Conservation (phyloP, 2,329 filamentous ascomycete species). For the Neocatenulostroma microsporum region DNA sequence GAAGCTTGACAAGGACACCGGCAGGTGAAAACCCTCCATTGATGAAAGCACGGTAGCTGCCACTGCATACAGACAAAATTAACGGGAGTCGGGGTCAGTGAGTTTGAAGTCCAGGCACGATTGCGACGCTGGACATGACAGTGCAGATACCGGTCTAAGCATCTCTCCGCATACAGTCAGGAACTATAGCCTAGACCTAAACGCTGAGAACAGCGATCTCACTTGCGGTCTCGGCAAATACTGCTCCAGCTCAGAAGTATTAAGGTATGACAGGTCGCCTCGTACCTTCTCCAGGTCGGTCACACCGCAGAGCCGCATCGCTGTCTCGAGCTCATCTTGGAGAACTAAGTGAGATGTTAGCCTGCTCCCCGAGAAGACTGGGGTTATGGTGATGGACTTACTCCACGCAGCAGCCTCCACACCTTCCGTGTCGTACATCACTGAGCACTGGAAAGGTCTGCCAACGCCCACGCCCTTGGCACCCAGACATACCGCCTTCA, state of each 20-base stretch:
- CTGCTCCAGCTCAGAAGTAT: slow-evolving; percentile 46
- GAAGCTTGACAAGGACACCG: too few relatives aligned
- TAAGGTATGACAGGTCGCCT: slow-evolving; percentile 50
- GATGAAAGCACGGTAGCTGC: too few relatives aligned
- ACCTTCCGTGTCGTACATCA: slow-evolving; percentile 52
- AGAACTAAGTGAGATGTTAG: slow-evolving; percentile 32
- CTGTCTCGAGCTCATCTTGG: slow-evolving; percentile 55
- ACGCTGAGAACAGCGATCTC: slow-evolving; percentile 5
- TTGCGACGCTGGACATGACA: too few relatives aligned
- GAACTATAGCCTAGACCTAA: slow-evolving; percentile 8
- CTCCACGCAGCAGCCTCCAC: slow-evolving; percentile 47
- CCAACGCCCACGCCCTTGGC: slow-evolving; percentile 56
- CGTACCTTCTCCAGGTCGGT: slow-evolving; percentile 54
- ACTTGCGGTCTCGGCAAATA: slow-evolving; percentile 30
- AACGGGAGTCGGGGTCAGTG: too few relatives aligned
- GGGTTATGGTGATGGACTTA: slow-evolving; percentile 34
- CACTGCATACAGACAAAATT: too few relatives aligned
- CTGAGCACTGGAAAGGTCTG: slow-evolving; percentile 51
- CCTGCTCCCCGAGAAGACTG: too few relatives aligned
- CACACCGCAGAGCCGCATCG: slow-evolving; percentile 59
- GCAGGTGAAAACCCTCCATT: too few relatives aligned
- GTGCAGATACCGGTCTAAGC: too few relatives aligned
- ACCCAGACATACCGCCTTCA: slow-evolving; percentile 59
- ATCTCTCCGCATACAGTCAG: too few relatives aligned
- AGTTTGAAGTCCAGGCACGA: too few relatives aligned